Evolutionary conservation across 2,329 filamentous ascomycete species (phyloP).

Genomic region (Neoscytalidium dimidiatum): DNA sequence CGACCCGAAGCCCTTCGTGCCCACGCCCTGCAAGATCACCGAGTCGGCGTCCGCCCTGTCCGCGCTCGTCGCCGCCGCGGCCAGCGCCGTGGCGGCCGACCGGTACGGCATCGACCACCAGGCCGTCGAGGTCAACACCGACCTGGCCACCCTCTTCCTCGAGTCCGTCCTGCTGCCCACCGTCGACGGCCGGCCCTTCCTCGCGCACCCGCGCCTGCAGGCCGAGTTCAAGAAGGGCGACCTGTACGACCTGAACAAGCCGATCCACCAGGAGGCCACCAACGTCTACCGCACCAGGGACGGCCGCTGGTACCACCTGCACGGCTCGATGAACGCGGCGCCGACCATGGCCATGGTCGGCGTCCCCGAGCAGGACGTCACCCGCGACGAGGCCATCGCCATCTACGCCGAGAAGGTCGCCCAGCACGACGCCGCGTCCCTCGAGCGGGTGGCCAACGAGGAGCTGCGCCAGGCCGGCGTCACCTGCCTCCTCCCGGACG

Average conservation of each 20-base stretch:
- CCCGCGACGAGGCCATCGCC: constrained; percentile 32
- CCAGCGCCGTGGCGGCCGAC: constrained; percentile 16
- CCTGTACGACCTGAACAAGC: constrained; percentile 25
- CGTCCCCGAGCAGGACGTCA: constrained; percentile 24
- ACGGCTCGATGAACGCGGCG: constrained; percentile 47
- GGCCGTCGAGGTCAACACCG: constrained; percentile 50
- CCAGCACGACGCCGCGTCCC: constrained; percentile 34
- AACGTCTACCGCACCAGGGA: constrained; percentile 53
- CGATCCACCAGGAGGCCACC: constrained; percentile 29
- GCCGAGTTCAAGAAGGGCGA: constrained; percentile 28
- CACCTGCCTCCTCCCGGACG: constrained; percentile 40
- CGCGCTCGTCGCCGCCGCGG: constrained; percentile 12
- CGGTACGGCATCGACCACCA: constrained; percentile 43
- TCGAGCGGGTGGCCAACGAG: constrained; percentile 41
- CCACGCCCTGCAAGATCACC: constrained; percentile 19
- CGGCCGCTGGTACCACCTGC: constrained; percentile 49
- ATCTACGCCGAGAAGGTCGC: constrained; percentile 38
- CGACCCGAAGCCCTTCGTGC: constrained; percentile 15
- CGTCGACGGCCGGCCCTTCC: constrained; percentile 33
- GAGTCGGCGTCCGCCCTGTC: constrained; percentile 12
- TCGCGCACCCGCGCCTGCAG: constrained; percentile 19
- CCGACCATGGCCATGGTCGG: constrained; percentile 42
- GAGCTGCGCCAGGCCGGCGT: constrained; percentile 44
- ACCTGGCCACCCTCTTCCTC: constrained; percentile 49
- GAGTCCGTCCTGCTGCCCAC: constrained; percentile 42